Percentiles rank a stretch among this genome's conserved stretches.
Evolutionary conservation across 23 red algal genomes (phyloP).

Genomic region (Gracilaria caudata): DNA sequence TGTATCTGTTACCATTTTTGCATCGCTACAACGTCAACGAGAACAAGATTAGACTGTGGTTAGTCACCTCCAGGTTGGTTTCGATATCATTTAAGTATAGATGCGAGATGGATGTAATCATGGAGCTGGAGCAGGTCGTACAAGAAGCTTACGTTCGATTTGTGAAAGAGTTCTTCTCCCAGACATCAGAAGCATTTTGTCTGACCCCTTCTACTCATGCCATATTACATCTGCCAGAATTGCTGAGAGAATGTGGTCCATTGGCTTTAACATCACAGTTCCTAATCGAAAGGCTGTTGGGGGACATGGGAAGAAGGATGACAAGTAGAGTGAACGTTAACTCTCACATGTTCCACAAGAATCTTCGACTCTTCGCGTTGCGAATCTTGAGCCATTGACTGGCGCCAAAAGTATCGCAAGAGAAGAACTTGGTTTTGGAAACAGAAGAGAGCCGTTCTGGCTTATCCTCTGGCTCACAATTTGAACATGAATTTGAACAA

Average conservation of each 20-base stretch:
- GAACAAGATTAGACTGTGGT: not conserved
- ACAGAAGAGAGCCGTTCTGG: too few species aligned
- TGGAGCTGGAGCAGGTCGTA: not conserved
- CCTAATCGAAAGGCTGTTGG: not conserved
- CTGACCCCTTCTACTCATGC: not conserved
- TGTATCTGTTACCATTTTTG: not conserved
- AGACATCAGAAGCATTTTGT: not conserved
- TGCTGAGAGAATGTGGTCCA: conserved; percentile 5
- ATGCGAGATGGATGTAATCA: not conserved
- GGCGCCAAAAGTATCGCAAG: not conserved
- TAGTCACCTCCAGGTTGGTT: not conserved
- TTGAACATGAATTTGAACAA: not conserved
- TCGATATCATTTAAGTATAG: not conserved
- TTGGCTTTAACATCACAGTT: not conserved
- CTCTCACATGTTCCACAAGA: conserved; percentile 19
- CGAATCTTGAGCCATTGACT: too few species aligned
- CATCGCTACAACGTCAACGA: not conserved
- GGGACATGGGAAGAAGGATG: not conserved
- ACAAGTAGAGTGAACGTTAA: not conserved
- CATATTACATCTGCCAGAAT: conserved; percentile 11
- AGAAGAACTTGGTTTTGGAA: too few species aligned
- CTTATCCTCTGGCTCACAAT: too few species aligned
- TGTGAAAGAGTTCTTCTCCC: not conserved
- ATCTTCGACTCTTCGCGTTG: not conserved
- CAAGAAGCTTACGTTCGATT: not conserved